A percentile compares a stretch with the other conserved stretches of the same genome.
These are phyloP conservation scores for Zychaea mexicana DNA, from an alignment of 371 early-diverging fungal species.

Conservation along the genomic window DNA sequence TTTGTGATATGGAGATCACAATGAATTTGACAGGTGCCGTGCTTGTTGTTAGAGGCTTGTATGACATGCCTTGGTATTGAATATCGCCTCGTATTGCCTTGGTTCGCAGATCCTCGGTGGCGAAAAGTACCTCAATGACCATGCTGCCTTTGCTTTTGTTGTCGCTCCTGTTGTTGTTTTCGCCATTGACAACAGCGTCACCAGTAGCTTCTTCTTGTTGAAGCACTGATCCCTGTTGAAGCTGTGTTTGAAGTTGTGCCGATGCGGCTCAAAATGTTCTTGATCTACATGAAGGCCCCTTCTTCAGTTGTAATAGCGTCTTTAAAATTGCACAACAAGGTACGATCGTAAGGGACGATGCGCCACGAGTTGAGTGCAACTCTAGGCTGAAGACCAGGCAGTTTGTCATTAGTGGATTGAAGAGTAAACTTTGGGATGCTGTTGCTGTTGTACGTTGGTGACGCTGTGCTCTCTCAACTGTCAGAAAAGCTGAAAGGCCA, in stretches of 20 bases:
- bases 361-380: background rate
- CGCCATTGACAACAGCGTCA: too few relatives aligned
- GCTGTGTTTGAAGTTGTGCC: too few relatives aligned
- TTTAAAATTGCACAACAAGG: background rate
- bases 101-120: background rate
- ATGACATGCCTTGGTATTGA: background rate
- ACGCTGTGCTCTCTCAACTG: too few relatives aligned
- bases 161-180: background rate
- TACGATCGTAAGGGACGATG: background rate
- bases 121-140: background rate
- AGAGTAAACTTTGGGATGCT: too few relatives aligned
- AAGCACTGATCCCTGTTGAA: too few relatives aligned
- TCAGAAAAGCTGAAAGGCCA: too few relatives aligned
- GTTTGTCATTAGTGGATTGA: background rate
- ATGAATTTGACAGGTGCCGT: background rate
- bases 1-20: background rate
- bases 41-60: background rate
- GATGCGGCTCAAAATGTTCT: too few relatives aligned
- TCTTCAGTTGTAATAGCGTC: background rate
- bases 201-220: slow-evolving; percentile 1
- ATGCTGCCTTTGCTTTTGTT: background rate
- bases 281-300: too few relatives aligned
- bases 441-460: too few relatives aligned
- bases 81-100: background rate
- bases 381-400: background rate